Evolutionary conservation across 2,329 filamentous ascomycete species (phyloP), one percentile per base, ranked within the genome.

Genomic region (Calonectria pseudoreteaudii): DNA sequence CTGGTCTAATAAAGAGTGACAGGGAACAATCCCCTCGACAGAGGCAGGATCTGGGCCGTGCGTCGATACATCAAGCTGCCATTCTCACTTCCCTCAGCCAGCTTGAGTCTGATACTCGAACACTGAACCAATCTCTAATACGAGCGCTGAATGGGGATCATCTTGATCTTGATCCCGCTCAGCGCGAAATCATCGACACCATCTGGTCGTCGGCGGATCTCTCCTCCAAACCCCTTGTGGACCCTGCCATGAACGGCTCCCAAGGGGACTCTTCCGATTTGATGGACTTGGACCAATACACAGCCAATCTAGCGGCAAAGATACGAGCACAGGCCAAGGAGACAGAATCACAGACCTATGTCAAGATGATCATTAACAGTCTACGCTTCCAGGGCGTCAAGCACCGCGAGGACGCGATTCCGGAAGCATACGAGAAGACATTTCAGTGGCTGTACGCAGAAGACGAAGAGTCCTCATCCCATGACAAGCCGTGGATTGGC

Each of bases 361-460:
- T 41, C 36, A 62, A 62, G 23, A 41, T 38, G 23, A 62, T 62
- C 14, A 62, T 62, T 10, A 38, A 62, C 5, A 64, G 56, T 0
- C 36, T 77, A 1, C 53, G 50, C 4, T 77, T 76, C 2, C 68
- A 70, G 4, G 72, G 60, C 0, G 76, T 76, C 30, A 41, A 50
- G 11, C 72, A 77, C 20, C 72, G 75, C 13, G 70, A 75, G 13
- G 34, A 38, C 1, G 41, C 62, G 0, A 77, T 77, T 26, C 65
- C 70, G n/a, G 26, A 76, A 3, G 75, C 74, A 0, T 23, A 76
- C 1, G 3, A 73, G 1, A 67, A 62, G 11, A 77, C 75, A 0
- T 76, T 76, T 3, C 28, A 28, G 5, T 77, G 75, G 75, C 31
- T 77, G 1, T 71, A 75, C 2, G 16, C 60, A 2, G n/a, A 41